phyloP scores from a whole-genome alignment of 75 land plant species.

The Isoetes taiwanensis region DNA sequence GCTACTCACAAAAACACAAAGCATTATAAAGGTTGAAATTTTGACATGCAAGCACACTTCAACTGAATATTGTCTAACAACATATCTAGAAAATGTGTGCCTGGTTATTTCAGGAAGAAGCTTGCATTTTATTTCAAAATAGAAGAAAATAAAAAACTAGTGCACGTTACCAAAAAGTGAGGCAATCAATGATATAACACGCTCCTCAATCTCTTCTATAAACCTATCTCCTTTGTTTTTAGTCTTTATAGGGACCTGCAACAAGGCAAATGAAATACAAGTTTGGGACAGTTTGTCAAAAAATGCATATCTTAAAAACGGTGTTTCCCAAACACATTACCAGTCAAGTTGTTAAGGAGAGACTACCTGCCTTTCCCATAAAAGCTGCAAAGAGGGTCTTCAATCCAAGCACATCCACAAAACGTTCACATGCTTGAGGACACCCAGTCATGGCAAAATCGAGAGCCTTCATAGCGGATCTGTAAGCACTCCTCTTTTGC shows the following conservation, averaged over 20 bases:
- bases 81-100: too few relatives aligned
- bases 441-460: conserved; percentile 96
- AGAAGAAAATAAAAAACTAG: neutral
- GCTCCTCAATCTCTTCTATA: conserved; percentile 89
- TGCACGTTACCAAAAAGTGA: conserved; percentile 86
- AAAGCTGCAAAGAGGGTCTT: conserved; percentile 95
- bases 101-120: too few relatives aligned
- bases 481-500: conserved; percentile 87
- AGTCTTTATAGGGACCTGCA: conserved; percentile 60
- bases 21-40: neutral
- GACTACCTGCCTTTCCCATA: conserved; percentile 99
- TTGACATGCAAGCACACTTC: neutral
- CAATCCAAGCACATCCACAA: conserved; percentile 93
- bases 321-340: too few relatives aligned
- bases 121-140: neutral
- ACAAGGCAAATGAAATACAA: too few relatives aligned
- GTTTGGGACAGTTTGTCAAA: too few relatives aligned
- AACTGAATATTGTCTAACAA: neutral
- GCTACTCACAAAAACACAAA: conserved; percentile 20
- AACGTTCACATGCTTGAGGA: conserved; percentile 90
- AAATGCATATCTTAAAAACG: too few relatives aligned
- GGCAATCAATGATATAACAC: conserved; percentile 68
- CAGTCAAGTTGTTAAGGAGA: too few relatives aligned
- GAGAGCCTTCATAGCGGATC: conserved; percentile 76
- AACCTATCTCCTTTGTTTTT: conserved; percentile 49